These are phyloP conservation scores for Candida orba DNA, from an alignment of 805 yeast species.

Conservation along the genomic window DNA sequence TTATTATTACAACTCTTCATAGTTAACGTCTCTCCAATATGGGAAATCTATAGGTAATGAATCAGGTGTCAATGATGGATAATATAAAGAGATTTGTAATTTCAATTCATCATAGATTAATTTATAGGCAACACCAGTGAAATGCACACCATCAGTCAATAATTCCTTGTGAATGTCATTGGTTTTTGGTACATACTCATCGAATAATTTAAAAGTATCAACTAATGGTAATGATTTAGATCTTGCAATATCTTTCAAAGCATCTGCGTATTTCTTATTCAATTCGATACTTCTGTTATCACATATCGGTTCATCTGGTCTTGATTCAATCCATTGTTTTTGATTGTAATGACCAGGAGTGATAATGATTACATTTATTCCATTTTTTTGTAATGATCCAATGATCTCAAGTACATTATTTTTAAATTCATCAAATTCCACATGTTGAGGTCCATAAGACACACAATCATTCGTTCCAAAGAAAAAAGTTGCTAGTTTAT, in stretches of 20 bases:
- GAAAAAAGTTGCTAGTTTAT: constrained; percentile 48
- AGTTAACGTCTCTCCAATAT: constrained; percentile 31
- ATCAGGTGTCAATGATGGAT: constrained; percentile 44
- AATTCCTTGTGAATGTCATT: constrained; percentile 33
- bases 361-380: constrained; percentile 48
- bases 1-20: constrained; percentile 10
- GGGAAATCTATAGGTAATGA: constrained; percentile 32
- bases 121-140: constrained; percentile 44
- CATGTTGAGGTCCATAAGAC: constrained; percentile 36
- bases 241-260: constrained; percentile 38
- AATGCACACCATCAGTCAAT: constrained; percentile 55
- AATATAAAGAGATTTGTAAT: constrained; percentile 30
- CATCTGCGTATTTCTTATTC: constrained; percentile 44
- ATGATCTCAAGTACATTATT: constrained; percentile 42
- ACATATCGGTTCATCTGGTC: constrained; percentile 25
- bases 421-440: constrained; percentile 42
- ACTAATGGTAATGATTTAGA: constrained; percentile 48
- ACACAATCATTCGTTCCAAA: constrained; percentile 80
- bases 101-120: constrained; percentile 39
- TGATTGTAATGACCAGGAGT: constrained; percentile 56
- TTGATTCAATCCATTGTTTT: constrained; percentile 31
- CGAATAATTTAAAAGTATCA: constrained; percentile 43
- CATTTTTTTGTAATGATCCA: constrained; percentile 30
- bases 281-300: constrained; percentile 37
- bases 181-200: constrained; percentile 21